Conservation (phyloP, 2,329 filamentous ascomycete species). For the Parascedosporium putredinis region DNA sequence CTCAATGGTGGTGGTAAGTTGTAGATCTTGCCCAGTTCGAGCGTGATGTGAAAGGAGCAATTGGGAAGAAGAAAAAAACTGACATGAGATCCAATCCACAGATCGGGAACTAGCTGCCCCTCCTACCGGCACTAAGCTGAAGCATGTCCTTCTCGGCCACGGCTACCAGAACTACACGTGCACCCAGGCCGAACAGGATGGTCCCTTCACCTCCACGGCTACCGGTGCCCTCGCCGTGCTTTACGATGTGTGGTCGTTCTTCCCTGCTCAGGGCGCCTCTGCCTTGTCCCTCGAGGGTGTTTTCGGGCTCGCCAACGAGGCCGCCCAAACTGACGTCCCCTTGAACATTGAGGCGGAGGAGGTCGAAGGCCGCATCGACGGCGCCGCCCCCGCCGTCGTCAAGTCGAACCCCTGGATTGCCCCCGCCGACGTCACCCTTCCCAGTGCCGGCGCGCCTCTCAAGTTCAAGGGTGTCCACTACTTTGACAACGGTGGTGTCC, state of each 20-base stretch:
- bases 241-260: constrained; percentile 45
- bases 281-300: constrained; percentile 25
- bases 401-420: constrained; percentile 33
- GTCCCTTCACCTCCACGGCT: constrained; percentile 24
- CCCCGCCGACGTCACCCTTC: constrained; percentile 26
- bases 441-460: constrained; percentile 20
- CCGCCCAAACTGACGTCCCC: constrained; percentile 34
- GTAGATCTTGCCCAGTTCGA: no score
- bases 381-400: constrained; percentile 29
- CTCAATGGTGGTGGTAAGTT: constrained; percentile 27
- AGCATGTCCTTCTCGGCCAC: constrained; percentile 50
- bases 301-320: constrained; percentile 30
- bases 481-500: constrained; percentile 44
- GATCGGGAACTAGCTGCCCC: constrained; percentile 31
- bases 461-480: constrained; percentile 54
- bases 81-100: constrained; percentile 9
- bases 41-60: no score
- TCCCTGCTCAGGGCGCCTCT: constrained; percentile 29
- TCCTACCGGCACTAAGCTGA: constrained; percentile 28
- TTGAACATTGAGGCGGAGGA: constrained; percentile 30
- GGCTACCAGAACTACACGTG: constrained; percentile 64
- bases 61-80: no score
- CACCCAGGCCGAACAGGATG: constrained; percentile 16
- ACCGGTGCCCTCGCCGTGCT: constrained; percentile 49
- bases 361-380: constrained; percentile 17